phyloP scores from a whole-genome alignment of 805 yeast genomes.

The Starmerella floris region DNA sequence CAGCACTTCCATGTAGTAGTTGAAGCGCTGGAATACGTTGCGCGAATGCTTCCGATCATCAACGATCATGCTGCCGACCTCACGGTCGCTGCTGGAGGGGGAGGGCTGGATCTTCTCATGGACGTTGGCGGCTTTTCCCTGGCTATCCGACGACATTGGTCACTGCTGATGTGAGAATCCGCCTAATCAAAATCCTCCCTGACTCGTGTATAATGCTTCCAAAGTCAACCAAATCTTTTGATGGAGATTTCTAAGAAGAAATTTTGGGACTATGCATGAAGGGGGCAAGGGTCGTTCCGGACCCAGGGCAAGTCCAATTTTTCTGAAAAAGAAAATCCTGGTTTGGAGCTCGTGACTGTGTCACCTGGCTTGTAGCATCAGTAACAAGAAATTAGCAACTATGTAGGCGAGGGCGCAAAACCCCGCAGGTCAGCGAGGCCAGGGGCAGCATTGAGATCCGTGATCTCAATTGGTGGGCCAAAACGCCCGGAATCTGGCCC shows the following conservation, averaged over 20 bases:
- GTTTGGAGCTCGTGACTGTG: no score
- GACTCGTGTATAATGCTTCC: not conserved
- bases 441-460: no score
- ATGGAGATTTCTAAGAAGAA: constrained; percentile 2
- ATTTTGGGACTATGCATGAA: not conserved
- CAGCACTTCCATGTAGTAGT: constrained; percentile 16
- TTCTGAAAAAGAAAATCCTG: no score
- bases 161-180: not conserved
- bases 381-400: no score
- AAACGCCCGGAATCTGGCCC: no score
- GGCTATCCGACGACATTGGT: not conserved
- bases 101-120: constrained; percentile 8
- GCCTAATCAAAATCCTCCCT: not conserved
- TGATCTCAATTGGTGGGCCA: no score
- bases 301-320: not conserved
- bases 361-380: no score
- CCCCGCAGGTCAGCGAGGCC: no score
- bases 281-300: not conserved
- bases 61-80: constrained; percentile 5
- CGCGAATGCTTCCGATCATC: constrained; percentile 6
- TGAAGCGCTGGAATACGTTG: constrained; percentile 14
- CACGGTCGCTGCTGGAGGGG: constrained; percentile 7
- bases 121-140: not conserved
- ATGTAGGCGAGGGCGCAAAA: no score
- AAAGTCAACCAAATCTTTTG: not conserved